Base-by-base conservation (phyloP, 345 rosid species). In the Salix brachista region DNA sequence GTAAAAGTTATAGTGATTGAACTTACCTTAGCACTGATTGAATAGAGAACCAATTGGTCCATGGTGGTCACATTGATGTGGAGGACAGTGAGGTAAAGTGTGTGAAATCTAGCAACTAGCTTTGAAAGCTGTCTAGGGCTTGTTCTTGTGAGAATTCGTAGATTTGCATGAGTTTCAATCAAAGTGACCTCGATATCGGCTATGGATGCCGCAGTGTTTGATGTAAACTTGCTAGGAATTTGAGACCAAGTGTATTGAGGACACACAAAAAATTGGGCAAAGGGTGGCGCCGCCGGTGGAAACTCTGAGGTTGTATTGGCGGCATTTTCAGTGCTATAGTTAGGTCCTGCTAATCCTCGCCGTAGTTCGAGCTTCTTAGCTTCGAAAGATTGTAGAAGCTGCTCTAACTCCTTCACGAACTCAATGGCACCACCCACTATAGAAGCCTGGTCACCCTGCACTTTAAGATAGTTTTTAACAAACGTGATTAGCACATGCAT, bases 381-480 rank as follows among this genome's bases (percentile, higher is more conserved):
- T 87, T 92, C 91, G 48, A 94, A 89, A 62, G 89, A 80, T 67
- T 88, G 86, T 72, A 92, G 80, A 54, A 88, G 85, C 28, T 90
- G 92, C 85, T 94, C 96, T 67, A 92, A 89, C 76, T 92, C 91
- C 89, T 92, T 94, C 78, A 94, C 92, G 83, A 88, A 94, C 81
- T 91, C 97, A 74, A 94, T 89, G 9, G 97, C 97, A 56, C 97
- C 97, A 42, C 94, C 98, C 62, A 94, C 97, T 77, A 91, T 88
- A 32, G 98, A 91, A 4, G 98, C 98, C 80, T 92, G 98, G 81
- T 94, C 98, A 78, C 98, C 93, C 98, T 94, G 67, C 78, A 85
- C 11, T 56, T 50, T 13, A 77, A n/a, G 14, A 26, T 41, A 14
- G n/a, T 8, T 25, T 39, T 39, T 18, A 72, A 44, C 30, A 16